These are phyloP conservation scores for Thielaviopsis punctulata DNA, from an alignment of 2,329 filamentous ascomycete species.

Conservation along the genomic window DNA sequence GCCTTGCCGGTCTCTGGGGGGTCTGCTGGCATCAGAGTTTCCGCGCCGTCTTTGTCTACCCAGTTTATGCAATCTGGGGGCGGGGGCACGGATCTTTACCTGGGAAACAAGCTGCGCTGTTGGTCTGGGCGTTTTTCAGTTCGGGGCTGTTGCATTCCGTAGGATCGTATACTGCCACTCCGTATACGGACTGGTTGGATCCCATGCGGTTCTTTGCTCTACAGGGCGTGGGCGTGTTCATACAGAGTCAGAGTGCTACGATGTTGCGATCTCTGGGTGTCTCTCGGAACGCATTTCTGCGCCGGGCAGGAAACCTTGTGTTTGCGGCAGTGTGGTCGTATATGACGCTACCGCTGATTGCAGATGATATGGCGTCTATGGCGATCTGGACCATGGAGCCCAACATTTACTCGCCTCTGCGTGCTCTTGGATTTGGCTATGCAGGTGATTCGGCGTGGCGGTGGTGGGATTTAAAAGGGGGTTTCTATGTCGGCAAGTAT, in stretches of 20 bases:
- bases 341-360: constrained; percentile 44
- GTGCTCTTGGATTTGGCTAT: constrained; percentile 46
- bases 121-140: constrained; percentile 40
- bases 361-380: constrained; percentile 56
- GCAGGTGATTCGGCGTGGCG: constrained; percentile 49
- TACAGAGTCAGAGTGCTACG: constrained; percentile 30
- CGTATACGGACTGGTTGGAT: constrained; percentile 29
- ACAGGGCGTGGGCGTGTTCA: constrained; percentile 46
- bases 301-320: constrained; percentile 39
- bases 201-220: constrained; percentile 55
- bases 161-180: constrained; percentile 51
- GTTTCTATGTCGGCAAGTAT: constrained; percentile 39
- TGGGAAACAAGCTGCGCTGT: constrained; percentile 16
- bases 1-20: constrained; percentile 69
- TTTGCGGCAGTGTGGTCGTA: constrained; percentile 53
- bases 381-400: constrained; percentile 73
- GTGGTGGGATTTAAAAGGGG: constrained; percentile 38
- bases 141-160: constrained; percentile 54
- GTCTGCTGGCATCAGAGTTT: constrained; percentile 86
- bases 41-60: constrained; percentile 51
- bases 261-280: constrained; percentile 18
- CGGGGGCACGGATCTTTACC: constrained; percentile 18
- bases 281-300: constrained; percentile 27
- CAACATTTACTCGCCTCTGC: constrained; percentile 55
- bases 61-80: constrained; percentile 30